Evolutionary conservation across 768 basidiomycete species (phyloP), one percentile per base, ranked within the genome.

Genomic region (Boletus rufocinnamomeus): DNA sequence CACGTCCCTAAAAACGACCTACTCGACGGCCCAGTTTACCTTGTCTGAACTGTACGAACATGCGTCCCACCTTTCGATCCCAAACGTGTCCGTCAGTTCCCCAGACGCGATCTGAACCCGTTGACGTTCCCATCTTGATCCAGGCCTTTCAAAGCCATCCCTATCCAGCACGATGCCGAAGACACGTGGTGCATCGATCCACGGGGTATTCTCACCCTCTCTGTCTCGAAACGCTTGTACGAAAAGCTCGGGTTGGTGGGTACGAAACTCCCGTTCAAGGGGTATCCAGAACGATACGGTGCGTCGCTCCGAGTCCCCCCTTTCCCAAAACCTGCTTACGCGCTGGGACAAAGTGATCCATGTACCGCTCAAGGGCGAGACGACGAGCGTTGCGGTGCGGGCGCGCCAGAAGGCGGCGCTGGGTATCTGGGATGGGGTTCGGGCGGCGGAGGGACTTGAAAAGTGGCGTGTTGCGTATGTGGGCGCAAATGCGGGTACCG

Each of bases 121-220:
- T n/a, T 58, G 51, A 58, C 32, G 4, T 16, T 28, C n/a, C 25
- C 37, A 34, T 34, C 23, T 27, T 41, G 32, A 58, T 37, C 38
- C 48, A 84, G 82, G 30, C 62, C 66, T 5, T 62, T 82, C 43
- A 71, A 77, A 32, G 72, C 77, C 40, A 57, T 82, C 30, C 66
- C 69, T 10, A 47, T 69, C 57, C 57, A 66, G 4, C 62, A 71
- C 27, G 65, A 67, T 27, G 62, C 67, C 6, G 81, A 84, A 32
- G 87, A 89, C 59, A 78, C 77, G 2, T 91, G 90, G 89, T 88
- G 86, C 64, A 75, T 89, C 55, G 88, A 90, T 64, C 75, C 79
- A 3, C 80, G 85, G 19, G 84, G 85, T 4, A 62, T 84, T 45
- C 70, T 91, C 58, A 84, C 84, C 0, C 68, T 89, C 21, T 82